Conservation (phyloP, 1,284 basidiomycete genomes). For the Cutaneotrichosporon daszewskae region DNA sequence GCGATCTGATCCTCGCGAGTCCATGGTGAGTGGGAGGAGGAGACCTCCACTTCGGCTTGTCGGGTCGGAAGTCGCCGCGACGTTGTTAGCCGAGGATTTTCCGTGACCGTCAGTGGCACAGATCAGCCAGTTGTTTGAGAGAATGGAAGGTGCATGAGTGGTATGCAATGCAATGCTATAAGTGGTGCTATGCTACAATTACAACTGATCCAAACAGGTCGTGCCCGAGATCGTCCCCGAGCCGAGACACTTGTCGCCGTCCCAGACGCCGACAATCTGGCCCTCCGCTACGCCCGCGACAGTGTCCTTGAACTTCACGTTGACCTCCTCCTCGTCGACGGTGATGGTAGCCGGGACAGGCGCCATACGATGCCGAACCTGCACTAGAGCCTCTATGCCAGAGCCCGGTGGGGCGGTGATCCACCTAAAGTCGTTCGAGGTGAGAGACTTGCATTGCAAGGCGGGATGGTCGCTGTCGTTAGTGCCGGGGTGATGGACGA, state of each 20-base stretch:
- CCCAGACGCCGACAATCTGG: constrained; percentile 71
- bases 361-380: constrained; percentile 67
- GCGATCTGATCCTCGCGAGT: constrained; percentile 19
- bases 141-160: too few species aligned
- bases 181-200: constrained; percentile 1
- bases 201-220: neutral
- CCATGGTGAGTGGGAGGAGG: constrained; percentile 4
- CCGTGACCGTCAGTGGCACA: too few species aligned
- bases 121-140: too few species aligned
- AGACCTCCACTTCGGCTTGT: too few species aligned
- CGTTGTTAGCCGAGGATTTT: too few species aligned
- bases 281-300: constrained; percentile 70
- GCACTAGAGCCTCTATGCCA: constrained; percentile 53
- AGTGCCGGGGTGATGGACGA: neutral
- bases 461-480: constrained; percentile 58
- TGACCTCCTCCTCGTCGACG: constrained; percentile 11
- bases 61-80: too few species aligned
- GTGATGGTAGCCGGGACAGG: constrained; percentile 47
- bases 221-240: constrained; percentile 61
- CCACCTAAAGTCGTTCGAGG: constrained; percentile 61
- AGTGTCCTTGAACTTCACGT: constrained; percentile 54
- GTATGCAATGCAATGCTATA: constrained; percentile 3
- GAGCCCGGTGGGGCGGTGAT: constrained; percentile 57
- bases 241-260: constrained; percentile 72
- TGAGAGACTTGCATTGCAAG: constrained; percentile 55